Evolutionary conservation across 2,329 filamentous ascomycete species (phyloP).

Genomic region (Leptographium wingfieldii): DNA sequence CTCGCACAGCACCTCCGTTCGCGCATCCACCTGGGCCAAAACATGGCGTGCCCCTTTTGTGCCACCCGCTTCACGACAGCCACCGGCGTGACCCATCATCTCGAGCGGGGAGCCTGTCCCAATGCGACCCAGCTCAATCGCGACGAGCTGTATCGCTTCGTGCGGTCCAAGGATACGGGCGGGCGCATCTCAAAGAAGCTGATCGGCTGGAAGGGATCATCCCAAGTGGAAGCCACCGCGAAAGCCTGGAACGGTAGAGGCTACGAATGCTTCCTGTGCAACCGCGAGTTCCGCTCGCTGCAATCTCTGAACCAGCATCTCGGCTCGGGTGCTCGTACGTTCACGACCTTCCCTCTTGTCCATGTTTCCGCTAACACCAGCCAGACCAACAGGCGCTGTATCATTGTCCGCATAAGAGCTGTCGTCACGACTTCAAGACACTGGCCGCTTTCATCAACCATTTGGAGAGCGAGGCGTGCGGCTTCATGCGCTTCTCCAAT

Average conservation of each 20-base stretch:
- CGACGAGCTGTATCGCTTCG: conserved; percentile 30
- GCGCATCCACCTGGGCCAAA: conserved; percentile 29
- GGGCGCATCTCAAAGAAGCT: conserved; percentile 38
- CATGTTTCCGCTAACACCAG: neutral
- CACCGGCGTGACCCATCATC: conserved; percentile 40
- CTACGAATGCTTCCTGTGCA: conserved; percentile 44
- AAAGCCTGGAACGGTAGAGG: conserved; percentile 29
- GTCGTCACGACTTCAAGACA: conserved; percentile 24
- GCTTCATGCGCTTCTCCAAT: conserved; percentile 9
- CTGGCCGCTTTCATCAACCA: conserved; percentile 29
- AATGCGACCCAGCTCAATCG: conserved; percentile 31
- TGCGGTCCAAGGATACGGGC: conserved; percentile 32
- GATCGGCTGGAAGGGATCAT: conserved; percentile 29
- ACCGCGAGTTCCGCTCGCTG: conserved; percentile 25
- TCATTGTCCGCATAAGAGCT: conserved; percentile 25
- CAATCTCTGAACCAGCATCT: conserved; percentile 37
- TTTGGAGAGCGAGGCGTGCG: conserved; percentile 30
- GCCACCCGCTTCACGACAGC: conserved; percentile 30
- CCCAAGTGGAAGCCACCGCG: conserved; percentile 24
- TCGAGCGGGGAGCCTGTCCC: conserved; percentile 42
- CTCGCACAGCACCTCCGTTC: conserved; percentile 42
- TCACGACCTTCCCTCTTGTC: neutral
- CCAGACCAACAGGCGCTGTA: conserved; percentile 26
- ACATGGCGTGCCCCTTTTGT: conserved; percentile 44
- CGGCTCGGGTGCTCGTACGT: conserved; percentile 37